Conservation (phyloP, 176 grass and related monocot species). For the Triticum aestivum region IWGSC_CS_RefSeq_v2.1 NC_057803.1:498016046-498016545, state of each 20-base stretch:
- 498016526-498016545: not conserved
- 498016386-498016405: not conserved
- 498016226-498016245: slow-evolving; percentile 44
- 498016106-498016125: slow-evolving; percentile 37
- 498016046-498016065: slow-evolving; percentile 39
- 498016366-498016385: slow-evolving; percentile 37
- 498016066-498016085: slow-evolving; percentile 38
- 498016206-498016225: slow-evolving; percentile 36
- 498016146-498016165: not conserved
- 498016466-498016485: slow-evolving; percentile 36
- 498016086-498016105: slow-evolving; percentile 37
- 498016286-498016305: slow-evolving; percentile 45
- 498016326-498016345: slow-evolving; percentile 35
- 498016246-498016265: slow-evolving; percentile 29
- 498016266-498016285: slow-evolving; percentile 30
- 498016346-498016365: slow-evolving; percentile 21
- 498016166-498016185: slow-evolving; percentile 3
- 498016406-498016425: slow-evolving; percentile 33
- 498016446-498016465: not conserved
- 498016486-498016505: slow-evolving; percentile 19
- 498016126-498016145: slow-evolving; percentile 10
- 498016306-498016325: slow-evolving; percentile 38
- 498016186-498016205: slow-evolving; percentile 25
- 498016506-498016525: not conserved
- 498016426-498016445: slow-evolving; percentile 10